phyloP scores from a whole-genome alignment of 148 eudicot species.

The Linanthus parryae region DNA sequence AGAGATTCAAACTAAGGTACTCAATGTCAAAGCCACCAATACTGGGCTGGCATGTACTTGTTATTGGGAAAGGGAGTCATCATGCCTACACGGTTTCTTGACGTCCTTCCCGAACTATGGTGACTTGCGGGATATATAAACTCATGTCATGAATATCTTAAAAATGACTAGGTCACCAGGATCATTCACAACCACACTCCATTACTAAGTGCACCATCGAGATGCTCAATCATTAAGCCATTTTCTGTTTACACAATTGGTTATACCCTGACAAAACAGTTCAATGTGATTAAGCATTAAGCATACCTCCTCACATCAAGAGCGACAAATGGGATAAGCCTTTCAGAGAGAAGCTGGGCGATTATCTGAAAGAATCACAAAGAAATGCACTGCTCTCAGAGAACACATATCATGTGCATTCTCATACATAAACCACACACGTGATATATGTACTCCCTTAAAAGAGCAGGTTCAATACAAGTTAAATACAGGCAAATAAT shows the following conservation, averaged over 20 bases:
- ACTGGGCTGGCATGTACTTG: too few species aligned
- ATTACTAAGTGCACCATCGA: background rate
- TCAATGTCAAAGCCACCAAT: too few species aligned
- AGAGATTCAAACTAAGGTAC: too few species aligned
- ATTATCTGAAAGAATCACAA: conserved; percentile 60
- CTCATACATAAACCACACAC: conserved; percentile 1
- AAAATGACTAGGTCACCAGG: too few species aligned
- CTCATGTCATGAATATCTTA: too few species aligned
- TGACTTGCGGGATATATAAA: too few species aligned
- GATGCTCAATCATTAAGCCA: background rate
- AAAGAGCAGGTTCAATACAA: background rate
- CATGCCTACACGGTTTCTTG: too few species aligned
- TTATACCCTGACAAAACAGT: background rate
- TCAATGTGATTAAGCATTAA: conserved; percentile 1
- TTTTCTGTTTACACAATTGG: conserved; percentile 3
- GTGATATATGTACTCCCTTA: background rate
- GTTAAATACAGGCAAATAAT: conserved; percentile 4
- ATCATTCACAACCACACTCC: too few species aligned
- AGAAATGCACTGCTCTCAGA: background rate
- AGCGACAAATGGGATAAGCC: conserved; percentile 97
- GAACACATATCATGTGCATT: background rate
- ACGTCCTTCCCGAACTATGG: too few species aligned
- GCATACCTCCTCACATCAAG: conserved; percentile 95
- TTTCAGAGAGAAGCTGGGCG: conserved; percentile 97
- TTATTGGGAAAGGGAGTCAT: too few species aligned